Evolutionary conservation across 2,329 filamentous ascomycete genomes (phyloP).

Genomic region (Chrysoporthe deuterocubensis): DNA sequence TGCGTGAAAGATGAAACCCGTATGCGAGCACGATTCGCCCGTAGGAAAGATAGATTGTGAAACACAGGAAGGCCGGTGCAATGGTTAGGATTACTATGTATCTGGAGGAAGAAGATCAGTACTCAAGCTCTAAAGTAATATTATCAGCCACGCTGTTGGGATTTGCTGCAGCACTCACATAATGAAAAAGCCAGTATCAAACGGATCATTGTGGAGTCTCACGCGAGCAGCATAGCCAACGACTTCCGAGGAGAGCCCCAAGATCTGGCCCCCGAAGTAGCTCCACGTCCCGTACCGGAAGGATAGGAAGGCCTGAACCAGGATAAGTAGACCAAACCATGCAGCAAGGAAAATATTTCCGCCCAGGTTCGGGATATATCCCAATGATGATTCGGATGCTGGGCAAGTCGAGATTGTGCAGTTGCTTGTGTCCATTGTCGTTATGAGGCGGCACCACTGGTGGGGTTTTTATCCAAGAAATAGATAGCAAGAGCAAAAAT

Average conservation of each 20-base stretch:
- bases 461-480: not conserved
- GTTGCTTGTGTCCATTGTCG: not conserved
- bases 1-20: not conserved
- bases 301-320: not conserved
- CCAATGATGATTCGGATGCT: not conserved
- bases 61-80: slow-evolving; percentile 1
- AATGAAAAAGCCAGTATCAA: not conserved
- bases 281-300: not conserved
- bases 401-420: not conserved
- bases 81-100: not conserved
- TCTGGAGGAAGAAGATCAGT: not conserved
- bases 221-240: not conserved
- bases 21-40: not conserved
- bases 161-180: not conserved
- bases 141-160: too few relatives aligned
- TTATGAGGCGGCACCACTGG: not conserved
- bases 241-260: not conserved
- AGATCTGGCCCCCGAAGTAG: not conserved
- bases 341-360: not conserved
- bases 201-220: not conserved
- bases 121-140: not conserved
- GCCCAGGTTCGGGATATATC: not conserved
- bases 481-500: not conserved
- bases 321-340: not conserved
- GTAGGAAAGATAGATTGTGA: not conserved